Conservation (phyloP, 441 rosid genomes). For the Rhodomyrtus psidioides region DNA sequence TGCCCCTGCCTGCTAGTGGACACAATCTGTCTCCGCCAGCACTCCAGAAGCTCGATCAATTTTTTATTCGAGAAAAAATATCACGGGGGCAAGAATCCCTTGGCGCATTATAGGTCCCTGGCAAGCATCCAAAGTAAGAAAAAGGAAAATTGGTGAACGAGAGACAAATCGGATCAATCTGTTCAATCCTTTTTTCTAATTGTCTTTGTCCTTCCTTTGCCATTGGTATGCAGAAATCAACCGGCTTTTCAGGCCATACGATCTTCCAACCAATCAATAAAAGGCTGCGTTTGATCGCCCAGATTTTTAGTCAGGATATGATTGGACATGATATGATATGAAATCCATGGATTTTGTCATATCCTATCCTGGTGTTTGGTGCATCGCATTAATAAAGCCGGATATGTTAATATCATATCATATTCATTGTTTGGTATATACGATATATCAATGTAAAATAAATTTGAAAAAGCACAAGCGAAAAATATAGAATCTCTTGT, state of each 20-base stretch:
- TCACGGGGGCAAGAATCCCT: background rate
- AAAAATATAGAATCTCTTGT: too few species aligned
- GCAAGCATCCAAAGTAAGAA: background rate
- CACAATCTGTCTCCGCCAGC: background rate
- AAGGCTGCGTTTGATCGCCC: too few species aligned
- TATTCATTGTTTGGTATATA: too few species aligned
- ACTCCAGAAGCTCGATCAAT: background rate
- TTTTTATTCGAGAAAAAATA: background rate
- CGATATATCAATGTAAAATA: too few species aligned
- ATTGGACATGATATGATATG: too few species aligned
- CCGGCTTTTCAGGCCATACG: background rate
- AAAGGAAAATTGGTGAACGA: background rate
- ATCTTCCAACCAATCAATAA: too few species aligned
- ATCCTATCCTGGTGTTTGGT: too few species aligned
- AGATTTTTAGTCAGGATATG: too few species aligned
- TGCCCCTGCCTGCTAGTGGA: background rate
- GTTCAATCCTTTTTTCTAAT: background rate
- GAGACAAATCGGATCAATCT: background rate
- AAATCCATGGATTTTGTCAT: too few species aligned
- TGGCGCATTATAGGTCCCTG: background rate
- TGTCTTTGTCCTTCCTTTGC: background rate
- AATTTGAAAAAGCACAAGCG: too few species aligned
- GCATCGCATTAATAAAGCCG: too few species aligned
- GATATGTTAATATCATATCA: too few species aligned
- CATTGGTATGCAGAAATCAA: background rate